Evolutionary conservation across 495 filamentous ascomycete genomes (phyloP).

Genomic region (Penicillium ucsense): DNA sequence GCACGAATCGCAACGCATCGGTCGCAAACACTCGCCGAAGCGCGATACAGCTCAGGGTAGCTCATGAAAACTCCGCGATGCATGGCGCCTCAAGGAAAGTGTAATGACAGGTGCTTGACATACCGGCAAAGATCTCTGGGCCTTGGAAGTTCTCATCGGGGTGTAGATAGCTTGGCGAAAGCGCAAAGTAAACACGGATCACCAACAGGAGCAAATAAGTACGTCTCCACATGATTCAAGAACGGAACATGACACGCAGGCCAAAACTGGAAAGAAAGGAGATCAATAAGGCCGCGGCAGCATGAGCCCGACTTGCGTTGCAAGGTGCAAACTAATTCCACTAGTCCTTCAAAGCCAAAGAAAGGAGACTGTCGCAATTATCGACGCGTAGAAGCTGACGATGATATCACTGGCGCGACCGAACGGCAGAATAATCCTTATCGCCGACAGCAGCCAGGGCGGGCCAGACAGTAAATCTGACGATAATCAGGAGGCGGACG

Average conservation of each 20-base stretch:
- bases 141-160: slow-evolving; percentile 99
- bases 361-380: background rate
- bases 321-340: background rate
- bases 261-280: slow-evolving; percentile 2
- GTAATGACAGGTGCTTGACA: slow-evolving; percentile 17
- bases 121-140: slow-evolving; percentile 93
- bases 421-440: slow-evolving; percentile 5
- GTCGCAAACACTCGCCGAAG: background rate
- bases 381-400: slow-evolving; percentile 8
- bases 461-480: too few species aligned
- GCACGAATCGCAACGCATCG: background rate
- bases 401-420: slow-evolving; percentile 16
- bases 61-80: background rate
- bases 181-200: slow-evolving; percentile 86
- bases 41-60: background rate
- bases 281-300: slow-evolving; percentile 4
- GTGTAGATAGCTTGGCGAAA: slow-evolving; percentile 92
- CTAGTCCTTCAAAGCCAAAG: background rate
- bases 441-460: background rate
- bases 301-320: background rate
- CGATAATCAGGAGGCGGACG: too few species aligned
- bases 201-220: slow-evolving; percentile 74
- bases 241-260: slow-evolving; percentile 14
- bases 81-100: too few species aligned
- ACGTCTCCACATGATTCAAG: slow-evolving; percentile 73